These are phyloP conservation scores for Chlamydomonas eustigma DNA, from an alignment of 139 green algal species.

Conservation along the genomic window DNA sequence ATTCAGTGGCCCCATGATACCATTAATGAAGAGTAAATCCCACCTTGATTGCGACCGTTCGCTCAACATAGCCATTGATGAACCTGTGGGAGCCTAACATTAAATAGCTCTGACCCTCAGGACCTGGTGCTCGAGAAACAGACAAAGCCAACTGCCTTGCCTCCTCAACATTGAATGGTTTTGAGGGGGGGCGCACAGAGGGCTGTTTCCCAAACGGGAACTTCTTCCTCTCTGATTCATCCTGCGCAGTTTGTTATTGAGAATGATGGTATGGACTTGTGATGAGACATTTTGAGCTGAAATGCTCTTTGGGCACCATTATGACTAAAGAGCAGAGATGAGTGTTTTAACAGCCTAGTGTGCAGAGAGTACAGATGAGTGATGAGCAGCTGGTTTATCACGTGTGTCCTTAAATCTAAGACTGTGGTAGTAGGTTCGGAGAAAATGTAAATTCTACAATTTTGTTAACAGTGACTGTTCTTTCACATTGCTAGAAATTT, in stretches of 20 bases:
- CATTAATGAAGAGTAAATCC: too few species aligned
- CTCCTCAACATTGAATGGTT: slow-evolving; percentile 65
- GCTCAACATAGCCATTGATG: slow-evolving; percentile 78
- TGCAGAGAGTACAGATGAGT: too few species aligned
- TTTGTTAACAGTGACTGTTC: too few species aligned
- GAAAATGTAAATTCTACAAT: too few species aligned
- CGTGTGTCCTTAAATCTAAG: too few species aligned
- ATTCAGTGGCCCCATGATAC: too few species aligned
- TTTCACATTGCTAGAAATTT: too few species aligned
- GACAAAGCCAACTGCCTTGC: slow-evolving; percentile 24
- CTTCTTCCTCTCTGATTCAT: slow-evolving; percentile 23
- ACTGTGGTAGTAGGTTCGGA: too few species aligned
- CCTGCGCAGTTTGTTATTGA: slow-evolving; percentile 9
- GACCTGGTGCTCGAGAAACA: slow-evolving; percentile 8
- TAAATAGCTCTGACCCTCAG: slow-evolving; percentile 20
- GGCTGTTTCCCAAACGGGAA: slow-evolving; percentile 60
- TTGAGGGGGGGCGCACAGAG: slow-evolving; percentile 52
- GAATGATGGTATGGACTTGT: neutral
- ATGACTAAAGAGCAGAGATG: too few species aligned
- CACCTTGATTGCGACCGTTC: slow-evolving; percentile 67
- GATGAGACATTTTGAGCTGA: neutral
- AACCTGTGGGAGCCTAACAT: slow-evolving; percentile 50
- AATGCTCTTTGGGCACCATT: too few species aligned
- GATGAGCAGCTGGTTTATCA: too few species aligned
- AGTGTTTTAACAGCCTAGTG: too few species aligned